Conservation (phyloP, 768 basidiomycete species). For the Calvatia gigantea region DNA sequence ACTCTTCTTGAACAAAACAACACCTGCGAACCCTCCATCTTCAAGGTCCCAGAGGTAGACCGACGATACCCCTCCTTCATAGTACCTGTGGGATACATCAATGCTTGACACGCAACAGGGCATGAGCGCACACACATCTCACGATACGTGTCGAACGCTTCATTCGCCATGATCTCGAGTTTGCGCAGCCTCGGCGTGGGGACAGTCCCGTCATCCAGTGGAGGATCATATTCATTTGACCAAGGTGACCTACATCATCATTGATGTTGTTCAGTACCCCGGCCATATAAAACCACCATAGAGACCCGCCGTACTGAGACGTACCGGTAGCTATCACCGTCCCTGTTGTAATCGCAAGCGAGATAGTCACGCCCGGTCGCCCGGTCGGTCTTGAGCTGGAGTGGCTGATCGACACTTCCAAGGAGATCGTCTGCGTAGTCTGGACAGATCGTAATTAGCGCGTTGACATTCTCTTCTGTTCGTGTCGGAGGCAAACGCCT, state of each 20-base stretch:
- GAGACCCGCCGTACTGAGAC: constrained; percentile 19
- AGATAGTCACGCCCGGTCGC: constrained; percentile 87
- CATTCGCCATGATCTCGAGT: constrained; percentile 90
- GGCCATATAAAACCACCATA: not conserved
- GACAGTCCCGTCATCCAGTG: constrained; percentile 82
- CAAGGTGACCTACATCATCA: constrained; percentile 96
- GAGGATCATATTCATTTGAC: constrained; percentile 96
- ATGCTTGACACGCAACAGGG: not conserved
- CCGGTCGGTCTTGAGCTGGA: constrained; percentile 76
- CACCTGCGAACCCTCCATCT: constrained; percentile 94
- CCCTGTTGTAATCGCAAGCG: constrained; percentile 90
- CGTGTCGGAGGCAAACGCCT: constrained; percentile 91
- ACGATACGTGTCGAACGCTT: constrained; percentile 96
- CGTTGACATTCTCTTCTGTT: constrained; percentile 82
- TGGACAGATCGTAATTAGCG: constrained; percentile 79
- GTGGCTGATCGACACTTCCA: constrained; percentile 91
- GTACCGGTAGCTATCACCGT: constrained; percentile 88
- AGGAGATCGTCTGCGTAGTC: constrained; percentile 95
- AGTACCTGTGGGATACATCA: constrained; percentile 61
- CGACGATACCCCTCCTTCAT: constrained; percentile 95
- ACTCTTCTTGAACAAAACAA: constrained; percentile 96
- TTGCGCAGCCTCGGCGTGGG: constrained; percentile 85
- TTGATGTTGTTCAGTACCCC: no score
- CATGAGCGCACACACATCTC: constrained; percentile 63
- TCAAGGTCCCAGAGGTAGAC: constrained; percentile 99